Base-by-base conservation (phyloP, 768 basidiomycete genomes). In the Floccularia luteovirens region DNA sequence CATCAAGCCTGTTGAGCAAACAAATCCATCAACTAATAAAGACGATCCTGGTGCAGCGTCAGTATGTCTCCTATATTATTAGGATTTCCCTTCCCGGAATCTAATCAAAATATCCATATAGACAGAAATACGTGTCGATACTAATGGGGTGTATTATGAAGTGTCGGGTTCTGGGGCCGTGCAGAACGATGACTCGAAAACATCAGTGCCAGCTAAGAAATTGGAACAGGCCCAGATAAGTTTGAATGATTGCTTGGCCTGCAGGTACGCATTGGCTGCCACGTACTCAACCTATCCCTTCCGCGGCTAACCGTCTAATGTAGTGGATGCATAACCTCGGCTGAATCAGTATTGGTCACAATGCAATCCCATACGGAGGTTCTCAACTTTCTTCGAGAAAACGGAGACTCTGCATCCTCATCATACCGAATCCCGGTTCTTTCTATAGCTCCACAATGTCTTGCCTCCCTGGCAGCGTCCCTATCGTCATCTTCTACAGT, bases 321-420 rank as follows among this genome's bases (percentile, higher is more conserved):
- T 48, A 96, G 94, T 44, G 96, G 96, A 2, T 99, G 96, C 55
- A 97, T 99, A 51, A 99, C 96, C 2, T 97, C 94, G 27, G 94
- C 94, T 17, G 94, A 99, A 68, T 94, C 91, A 14, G 82, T 98
- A 33, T 75, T 99, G 44, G 96, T 99, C 54, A 92, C 92, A 10
- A 72, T 96, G 25, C 94, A 99, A 59, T 94, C 91, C 5, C 93
- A 97, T 52, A 76, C 77, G 12, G 93, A 99, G 59, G 93, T 98
- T 3, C 75, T 94, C 34, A 74, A 75, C 35, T 84, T 90, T 51
- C 71, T 97, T 11, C 60, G 69, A 27, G 59, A 66, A 17, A 89
- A 88, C 47, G 62, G 36, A 24, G 52, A 50, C 36, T 48, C 31
- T 39, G 48, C 28, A 46, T 57, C 38, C 57, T 65, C 31, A 44